These are phyloP conservation scores for Trichoderma sp. DNA, from an alignment of 2,329 filamentous ascomycete genomes.

Conservation along the genomic window DNA sequence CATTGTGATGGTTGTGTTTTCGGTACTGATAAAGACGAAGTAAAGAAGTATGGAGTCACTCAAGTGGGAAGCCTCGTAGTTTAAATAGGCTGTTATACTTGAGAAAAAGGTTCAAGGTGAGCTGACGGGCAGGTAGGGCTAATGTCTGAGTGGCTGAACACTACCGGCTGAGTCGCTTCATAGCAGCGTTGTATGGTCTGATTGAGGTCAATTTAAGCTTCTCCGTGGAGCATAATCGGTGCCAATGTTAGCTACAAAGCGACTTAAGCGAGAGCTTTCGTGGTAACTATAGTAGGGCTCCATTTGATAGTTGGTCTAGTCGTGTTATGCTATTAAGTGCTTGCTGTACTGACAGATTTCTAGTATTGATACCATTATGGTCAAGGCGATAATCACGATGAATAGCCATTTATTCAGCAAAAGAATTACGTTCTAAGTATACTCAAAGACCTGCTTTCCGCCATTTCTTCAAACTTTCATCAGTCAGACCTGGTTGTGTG, in stretches of 20 bases:
- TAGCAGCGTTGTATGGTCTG: neutral
- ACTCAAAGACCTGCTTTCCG: neutral
- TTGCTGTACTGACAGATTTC: neutral
- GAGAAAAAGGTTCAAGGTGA: neutral
- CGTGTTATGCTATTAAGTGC: neutral
- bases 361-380: neutral
- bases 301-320: neutral
- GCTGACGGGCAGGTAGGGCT: neutral
- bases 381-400: neutral
- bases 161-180: neutral
- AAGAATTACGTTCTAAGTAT: neutral
- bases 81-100: neutral
- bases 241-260: neutral
- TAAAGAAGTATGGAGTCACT: neutral
- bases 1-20: neutral
- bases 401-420: neutral
- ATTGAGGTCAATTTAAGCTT: neutral
- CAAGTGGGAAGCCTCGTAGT: neutral
- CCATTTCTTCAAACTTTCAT: neutral
- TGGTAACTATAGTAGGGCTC: neutral
- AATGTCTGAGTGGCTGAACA: conserved; percentile 15
- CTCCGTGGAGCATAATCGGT: neutral
- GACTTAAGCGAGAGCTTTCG: neutral
- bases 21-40: neutral
- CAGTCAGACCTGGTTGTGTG: neutral